Base-by-base conservation (phyloP, 2,329 filamentous ascomycete species). In the Byssothecium circinans region DNA sequence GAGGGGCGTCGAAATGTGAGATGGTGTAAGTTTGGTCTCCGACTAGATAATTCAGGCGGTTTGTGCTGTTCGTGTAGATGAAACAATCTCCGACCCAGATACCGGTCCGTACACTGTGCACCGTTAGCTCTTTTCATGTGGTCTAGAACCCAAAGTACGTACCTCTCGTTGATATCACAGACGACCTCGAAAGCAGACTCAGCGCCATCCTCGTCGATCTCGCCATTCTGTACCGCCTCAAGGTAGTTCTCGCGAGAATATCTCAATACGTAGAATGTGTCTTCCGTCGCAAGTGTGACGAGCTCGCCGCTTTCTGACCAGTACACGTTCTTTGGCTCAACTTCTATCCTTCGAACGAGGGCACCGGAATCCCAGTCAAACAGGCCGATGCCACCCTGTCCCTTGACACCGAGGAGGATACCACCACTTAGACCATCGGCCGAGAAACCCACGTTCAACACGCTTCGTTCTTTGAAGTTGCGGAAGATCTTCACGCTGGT, bases 21-120 rank as follows among this genome's bases (percentile, higher is more conserved):
- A 99, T 88, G 3, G 92, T 96, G 79, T 97, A 96, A 12, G 91
- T 95, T 75, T 97, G 91, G 74, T 97, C 94, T 57, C 94, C 94
- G 12, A 99, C 92, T 18, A 99, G 84, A 76, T 97, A 97, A 78
- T 97, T 97, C 50, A 99, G 80, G 53, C 94, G 88, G 79, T 97
- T 96, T 8, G 91, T 95, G 71, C 82, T 88, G 79, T 95, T 97
- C 45, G 94, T 96, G 81, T 97, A 99, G 70, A 97, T 91, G 80
- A 99, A 96, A 77, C 92, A 96, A 76, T 99, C 94, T 53, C 94
- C 94, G 47, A 99, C 89, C 94, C 94, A 99, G 76, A 95, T 89
- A 60, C 92, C 94, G 17, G 92, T 96, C 56, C 89, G 88, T 42
- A 97, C 91, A 55, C 86, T 89, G 52, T 45, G 8, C 14, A 22